Evolutionary conservation across 2,329 filamentous ascomycete species (phyloP).

Genomic region (Nemania sp.): DNA sequence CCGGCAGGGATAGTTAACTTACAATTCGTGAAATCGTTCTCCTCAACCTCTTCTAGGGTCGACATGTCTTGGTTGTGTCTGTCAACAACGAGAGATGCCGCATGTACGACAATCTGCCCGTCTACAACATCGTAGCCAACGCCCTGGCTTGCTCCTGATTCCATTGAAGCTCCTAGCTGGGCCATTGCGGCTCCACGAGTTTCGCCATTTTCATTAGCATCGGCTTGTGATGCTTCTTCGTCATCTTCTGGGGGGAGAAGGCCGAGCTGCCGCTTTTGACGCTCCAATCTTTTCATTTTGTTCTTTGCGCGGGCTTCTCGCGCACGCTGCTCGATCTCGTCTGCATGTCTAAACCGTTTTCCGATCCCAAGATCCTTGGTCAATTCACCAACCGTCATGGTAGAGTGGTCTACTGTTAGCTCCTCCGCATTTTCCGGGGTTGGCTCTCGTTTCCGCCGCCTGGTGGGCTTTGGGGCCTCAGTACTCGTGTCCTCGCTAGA

Average conservation of each 20-base stretch:
- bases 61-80: slow-evolving; percentile 68
- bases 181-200: slow-evolving; percentile 40
- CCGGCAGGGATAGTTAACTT: slow-evolving; percentile 7
- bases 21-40: slow-evolving; percentile 79
- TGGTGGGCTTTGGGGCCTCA: slow-evolving; percentile 40
- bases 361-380: slow-evolving; percentile 77
- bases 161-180: slow-evolving; percentile 41
- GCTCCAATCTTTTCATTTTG: slow-evolving; percentile 55
- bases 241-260: slow-evolving; percentile 41
- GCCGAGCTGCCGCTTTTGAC: slow-evolving; percentile 52
- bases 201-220: slow-evolving; percentile 42
- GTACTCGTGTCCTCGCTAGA: slow-evolving; percentile 42
- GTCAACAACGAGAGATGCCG: slow-evolving; percentile 75
- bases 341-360: slow-evolving; percentile 79
- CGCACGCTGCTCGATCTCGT: slow-evolving; percentile 77
- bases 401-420: slow-evolving; percentile 72
- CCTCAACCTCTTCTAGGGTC: slow-evolving; percentile 72
- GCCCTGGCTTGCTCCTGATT: slow-evolving; percentile 48
- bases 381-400: slow-evolving; percentile 78
- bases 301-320: slow-evolving; percentile 54
- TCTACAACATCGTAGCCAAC: slow-evolving; percentile 69
- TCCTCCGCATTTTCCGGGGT: slow-evolving; percentile 74
- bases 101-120: slow-evolving; percentile 78
- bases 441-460: slow-evolving; percentile 57
- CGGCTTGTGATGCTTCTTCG: slow-evolving; percentile 36